phyloP scores from a whole-genome alignment of 2,329 filamentous ascomycete genomes.

The Diaporthe ilicicola region DNA sequence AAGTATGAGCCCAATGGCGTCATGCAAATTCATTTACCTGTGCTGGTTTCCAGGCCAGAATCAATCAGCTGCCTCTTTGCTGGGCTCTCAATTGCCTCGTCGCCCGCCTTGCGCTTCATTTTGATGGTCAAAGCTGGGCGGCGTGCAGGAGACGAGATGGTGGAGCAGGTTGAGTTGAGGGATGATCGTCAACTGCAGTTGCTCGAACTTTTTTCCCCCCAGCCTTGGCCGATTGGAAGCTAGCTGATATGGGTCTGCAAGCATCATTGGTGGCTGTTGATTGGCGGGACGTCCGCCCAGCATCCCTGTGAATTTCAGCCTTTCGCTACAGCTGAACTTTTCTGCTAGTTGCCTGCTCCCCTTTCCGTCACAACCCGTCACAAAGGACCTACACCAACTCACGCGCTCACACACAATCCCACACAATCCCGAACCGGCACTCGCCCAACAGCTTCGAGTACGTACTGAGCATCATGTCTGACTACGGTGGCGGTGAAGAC shows the following conservation, averaged over 20 bases:
- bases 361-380: slow-evolving; percentile 1
- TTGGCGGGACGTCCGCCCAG: not conserved
- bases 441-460: not conserved
- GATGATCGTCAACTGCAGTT: not conserved
- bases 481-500: slow-evolving; percentile 69
- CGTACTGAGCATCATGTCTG: slow-evolving; percentile 65
- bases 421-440: not conserved
- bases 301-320: slow-evolving; percentile 26
- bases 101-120: slow-evolving; percentile 31
- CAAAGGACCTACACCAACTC: not conserved
- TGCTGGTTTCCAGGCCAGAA: slow-evolving; percentile 1
- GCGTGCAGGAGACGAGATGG: not conserved
- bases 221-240: slow-evolving; percentile 15
- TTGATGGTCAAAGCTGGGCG: slow-evolving; percentile 1
- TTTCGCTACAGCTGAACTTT: slow-evolving; percentile 24
- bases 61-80: slow-evolving; percentile 13
- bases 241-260: not conserved
- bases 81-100: not conserved
- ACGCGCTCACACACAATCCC: not conserved
- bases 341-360: slow-evolving; percentile 26
- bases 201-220: slow-evolving; percentile 4
- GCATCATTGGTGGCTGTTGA: not conserved
- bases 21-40: not conserved
- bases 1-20: not conserved
- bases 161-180: slow-evolving; percentile 9